Base-by-base conservation (phyloP, 768 basidiomycete genomes). In the Scleroderma bovista region DNA sequence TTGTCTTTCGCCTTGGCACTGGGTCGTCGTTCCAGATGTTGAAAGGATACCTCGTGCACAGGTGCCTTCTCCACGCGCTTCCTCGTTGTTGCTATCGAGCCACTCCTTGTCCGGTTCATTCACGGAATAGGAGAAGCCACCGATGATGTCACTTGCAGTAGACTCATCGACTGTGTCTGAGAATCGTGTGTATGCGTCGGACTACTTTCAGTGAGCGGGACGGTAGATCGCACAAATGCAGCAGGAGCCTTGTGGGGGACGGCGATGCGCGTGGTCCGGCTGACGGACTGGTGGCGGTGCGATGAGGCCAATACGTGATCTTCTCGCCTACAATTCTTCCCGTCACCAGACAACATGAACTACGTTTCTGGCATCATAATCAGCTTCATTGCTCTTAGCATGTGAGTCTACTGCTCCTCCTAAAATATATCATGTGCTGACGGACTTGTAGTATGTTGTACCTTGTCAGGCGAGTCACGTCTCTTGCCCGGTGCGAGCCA, bases 41-140 rank as follows among this genome's bases (percentile, higher is more conserved):
- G 83, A 81, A 37, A 86, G 60, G 6, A 83, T 81, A 19, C 83
- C 85, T 59, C 88, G 88, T 0, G 79, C 77, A 53, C 86, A 88
- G 1, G 88, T 87, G 16, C 92, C 92, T 64, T 93, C 90, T 16
- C 87, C 89, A 13, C 86, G 77, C 2, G 88, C 89, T 50, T 86
- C 81, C 60, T 86, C 85, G 59, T 97, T 96, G 62, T 91, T 92
- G 69, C 83, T 86, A 58, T 89, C 86, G 29, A 99, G 78, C 95
- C 95, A 99, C 55, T 88, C 87, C 60, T 87, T 83, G 71, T 98
- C 95, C 16, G 87, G 84, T 66, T 98, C 96, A 59, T 99, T 95
- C 88, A 97, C 89, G 56, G 81, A 89, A 62, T 98, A 97, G 2
- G 84, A 83, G 68, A 87, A 87, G 0, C 87, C 86, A 57, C 86